phyloP scores from a whole-genome alignment of 2,329 filamentous ascomycete genomes.

The Nigrospora sphaerica region DNA sequence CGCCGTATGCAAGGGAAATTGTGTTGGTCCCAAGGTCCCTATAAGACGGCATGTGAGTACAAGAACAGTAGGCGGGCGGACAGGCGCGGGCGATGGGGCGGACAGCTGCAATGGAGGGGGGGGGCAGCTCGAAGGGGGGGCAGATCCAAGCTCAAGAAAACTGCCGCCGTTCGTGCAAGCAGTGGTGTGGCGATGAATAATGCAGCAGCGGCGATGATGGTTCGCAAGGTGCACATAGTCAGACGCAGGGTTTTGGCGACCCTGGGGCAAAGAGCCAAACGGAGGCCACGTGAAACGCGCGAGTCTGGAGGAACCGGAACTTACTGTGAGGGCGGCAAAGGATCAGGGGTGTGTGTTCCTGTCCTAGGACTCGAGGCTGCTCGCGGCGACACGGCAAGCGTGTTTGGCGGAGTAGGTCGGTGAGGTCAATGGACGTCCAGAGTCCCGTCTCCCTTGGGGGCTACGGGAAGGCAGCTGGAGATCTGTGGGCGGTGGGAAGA shows the following conservation, averaged over 20 bases:
- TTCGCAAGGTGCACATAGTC: too few relatives aligned
- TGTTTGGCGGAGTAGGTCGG: too few relatives aligned
- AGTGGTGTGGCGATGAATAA: too few relatives aligned
- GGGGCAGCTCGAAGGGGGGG: too few relatives aligned
- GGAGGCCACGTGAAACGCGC: neutral
- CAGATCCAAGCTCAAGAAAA: too few relatives aligned
- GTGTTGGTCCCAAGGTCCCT: neutral
- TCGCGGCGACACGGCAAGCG: neutral
- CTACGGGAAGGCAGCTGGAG: neutral
- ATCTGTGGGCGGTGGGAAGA: neutral
- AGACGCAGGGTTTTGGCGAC: too few relatives aligned
- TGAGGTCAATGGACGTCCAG: neutral
- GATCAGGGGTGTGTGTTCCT: neutral
- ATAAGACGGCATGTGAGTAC: neutral
- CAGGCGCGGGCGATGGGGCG: neutral
- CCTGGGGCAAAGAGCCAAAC: neutral
- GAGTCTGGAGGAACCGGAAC: neutral
- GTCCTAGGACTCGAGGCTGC: constrained; percentile 1
- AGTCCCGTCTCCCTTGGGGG: neutral
- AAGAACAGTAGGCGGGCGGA: neutral
- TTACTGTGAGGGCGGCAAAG: constrained; percentile 1
- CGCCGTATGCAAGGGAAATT: too few relatives aligned
- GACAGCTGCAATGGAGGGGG: too few relatives aligned
- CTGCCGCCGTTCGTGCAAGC: too few relatives aligned
- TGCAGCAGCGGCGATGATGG: too few relatives aligned